Base-by-base conservation (phyloP, 2,329 filamentous ascomycete species). In the Cordyceps sp. region DNA sequence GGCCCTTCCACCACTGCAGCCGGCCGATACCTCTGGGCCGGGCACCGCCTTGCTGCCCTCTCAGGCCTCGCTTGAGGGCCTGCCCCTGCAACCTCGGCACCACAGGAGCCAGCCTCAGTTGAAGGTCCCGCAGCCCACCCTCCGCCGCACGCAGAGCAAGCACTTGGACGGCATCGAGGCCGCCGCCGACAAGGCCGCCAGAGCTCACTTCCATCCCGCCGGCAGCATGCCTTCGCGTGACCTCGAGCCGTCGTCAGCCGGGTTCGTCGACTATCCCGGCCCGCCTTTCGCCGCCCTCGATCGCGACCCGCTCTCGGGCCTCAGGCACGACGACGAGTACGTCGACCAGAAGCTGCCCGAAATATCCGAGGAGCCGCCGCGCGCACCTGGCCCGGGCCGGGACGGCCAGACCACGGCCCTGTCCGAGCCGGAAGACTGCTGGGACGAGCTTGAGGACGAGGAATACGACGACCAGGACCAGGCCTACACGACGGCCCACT, bases 361-460 rank as follows among this genome's bases (percentile, higher is more conserved):
- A 21, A 49, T 52, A 20, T 42, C 43, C 1, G 49, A 54, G 29
- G 50, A 53, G 29, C 44, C 45, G n/a, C 38, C 38, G 6, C 35
- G 39, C 18, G 38, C 43, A 9, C 31, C 44, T 10, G 35, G 39
- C 13, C 33, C 40, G 5, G 42, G 44, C 30, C 42, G 45, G 23
- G 48, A 50, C n/a, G 35, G 21, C 7, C 38, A 38, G 6, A 36
- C 44, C 7, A 43, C 45, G 24, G 42, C 46, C 16, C 46, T 56
- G 26, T 57, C 52, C 3, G 55, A 59, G 30, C 44, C 65, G 0
- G 78, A 83, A 42, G 79, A 85, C 48, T 80, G 25, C 31, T 32
- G 76, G 77, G 76, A 82, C 13, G 80, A 85, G 14, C 78, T 80
- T 13, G 78, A 88, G 18, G 79, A 81, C 10, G 82, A 85, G 39